Evolutionary conservation across 495 filamentous ascomycete genomes (phyloP), one percentile per base, ranked within the genome.

Genomic region (Penicillium nucicola): DNA sequence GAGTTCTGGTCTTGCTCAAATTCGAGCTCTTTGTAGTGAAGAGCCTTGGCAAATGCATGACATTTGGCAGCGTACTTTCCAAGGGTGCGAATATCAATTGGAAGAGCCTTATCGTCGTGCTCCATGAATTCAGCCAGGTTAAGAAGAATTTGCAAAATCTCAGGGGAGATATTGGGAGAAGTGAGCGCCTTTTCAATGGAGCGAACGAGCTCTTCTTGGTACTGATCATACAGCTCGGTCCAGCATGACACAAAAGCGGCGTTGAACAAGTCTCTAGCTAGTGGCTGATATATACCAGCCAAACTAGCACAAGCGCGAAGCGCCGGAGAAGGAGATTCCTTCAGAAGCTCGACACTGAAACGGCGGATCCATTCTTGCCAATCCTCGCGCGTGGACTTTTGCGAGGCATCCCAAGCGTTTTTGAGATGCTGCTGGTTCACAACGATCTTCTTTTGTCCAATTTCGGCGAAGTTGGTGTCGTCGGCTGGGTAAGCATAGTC

Each of bases 91-190:
- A 99, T 96, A 65, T 99, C 95, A 56, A 99, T 97, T 13, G 93
- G 93, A 18, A 99, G 79, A 5, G 93, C 93, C 62, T 97, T 97
- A 64, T 99, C 93, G 60, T 97, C 93, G 59, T 99, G 93, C 61
- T 99, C 93, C 93, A 99, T 99, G 66, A 97, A 99, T 58, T 99
- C 93, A 3, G 92, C 93, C 12, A 99, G 80, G 66, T 97, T 99
- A 44, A 99, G 83, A 11, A 99, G 79, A 31, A 96, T 86, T 45
- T 96, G 93, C 3, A 97, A 74, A 41, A 99, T 87, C 63, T 99
- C 95, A 0, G 93, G 92, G 0, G 93, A 92, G 19, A 97, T 95
- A 51, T 95, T 86, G 17, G 89, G 84, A 2, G 92, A 95, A 38
- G 88, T 90, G 53, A 99, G 85, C 0, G 95, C 95, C 44, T 85